phyloP scores from a whole-genome alignment of 129 eudicot genomes.

The Glebionis coronaria region DNA sequence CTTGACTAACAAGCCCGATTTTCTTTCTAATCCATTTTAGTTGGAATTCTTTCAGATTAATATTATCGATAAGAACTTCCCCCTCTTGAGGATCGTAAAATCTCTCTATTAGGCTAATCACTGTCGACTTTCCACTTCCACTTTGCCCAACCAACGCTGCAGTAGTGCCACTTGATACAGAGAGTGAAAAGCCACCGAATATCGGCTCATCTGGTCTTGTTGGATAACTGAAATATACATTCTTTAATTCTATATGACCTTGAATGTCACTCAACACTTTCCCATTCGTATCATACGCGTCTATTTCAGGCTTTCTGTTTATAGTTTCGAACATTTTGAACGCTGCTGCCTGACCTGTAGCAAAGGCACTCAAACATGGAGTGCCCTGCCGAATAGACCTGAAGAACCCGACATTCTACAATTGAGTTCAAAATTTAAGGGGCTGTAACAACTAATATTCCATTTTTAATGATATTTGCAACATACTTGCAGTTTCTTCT shows the following conservation, averaged over 20 bases:
- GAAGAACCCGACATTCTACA: slow-evolving; percentile 23
- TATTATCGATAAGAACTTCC: slow-evolving; percentile 48
- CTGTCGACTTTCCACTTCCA: slow-evolving; percentile 81
- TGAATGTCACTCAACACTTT: slow-evolving; percentile 49
- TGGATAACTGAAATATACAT: slow-evolving; percentile 61
- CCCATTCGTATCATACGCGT: slow-evolving; percentile 56
- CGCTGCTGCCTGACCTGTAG: slow-evolving; percentile 76
- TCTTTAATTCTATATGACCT: slow-evolving; percentile 59
- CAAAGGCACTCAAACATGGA: slow-evolving; percentile 74
- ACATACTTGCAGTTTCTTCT: too few species aligned
- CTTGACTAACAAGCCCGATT: slow-evolving; percentile 81
- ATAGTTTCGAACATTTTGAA: slow-evolving; percentile 82
- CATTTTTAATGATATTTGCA: too few species aligned
- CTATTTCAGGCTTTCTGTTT: slow-evolving; percentile 65
- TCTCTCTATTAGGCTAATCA: slow-evolving; percentile 68
- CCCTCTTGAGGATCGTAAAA: slow-evolving; percentile 62
- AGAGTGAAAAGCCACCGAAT: slow-evolving; percentile 59
- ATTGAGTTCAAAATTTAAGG: background rate
- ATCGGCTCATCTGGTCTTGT: slow-evolving; percentile 64
- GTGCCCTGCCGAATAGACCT: slow-evolving; percentile 80
- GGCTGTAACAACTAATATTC: too few species aligned
- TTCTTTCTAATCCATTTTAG: slow-evolving; percentile 76
- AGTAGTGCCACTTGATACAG: slow-evolving; percentile 58
- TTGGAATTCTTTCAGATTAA: slow-evolving; percentile 63
- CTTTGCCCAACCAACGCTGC: slow-evolving; percentile 86